These are phyloP conservation scores for Penicillium waksmanii DNA, from an alignment of 495 filamentous ascomycete species.

Conservation along the genomic window DNA sequence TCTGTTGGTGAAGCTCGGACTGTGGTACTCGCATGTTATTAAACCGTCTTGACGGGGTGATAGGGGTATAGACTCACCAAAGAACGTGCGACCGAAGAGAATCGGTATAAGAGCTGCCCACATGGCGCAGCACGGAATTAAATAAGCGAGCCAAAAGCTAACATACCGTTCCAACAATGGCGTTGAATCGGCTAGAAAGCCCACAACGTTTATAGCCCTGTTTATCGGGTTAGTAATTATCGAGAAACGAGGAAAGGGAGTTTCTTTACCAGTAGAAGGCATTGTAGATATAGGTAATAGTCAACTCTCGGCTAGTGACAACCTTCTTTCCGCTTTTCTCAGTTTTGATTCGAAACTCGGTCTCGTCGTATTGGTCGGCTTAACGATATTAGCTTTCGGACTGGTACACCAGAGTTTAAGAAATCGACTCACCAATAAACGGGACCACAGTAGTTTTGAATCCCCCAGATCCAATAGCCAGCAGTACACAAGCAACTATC, in stretches of 20 bases:
- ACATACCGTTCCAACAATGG: conserved; percentile 49
- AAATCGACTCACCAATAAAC: conserved; percentile 13
- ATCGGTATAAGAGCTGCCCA: conserved; percentile 37
- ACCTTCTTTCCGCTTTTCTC: conserved; percentile 55
- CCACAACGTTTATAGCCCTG: conserved; percentile 46
- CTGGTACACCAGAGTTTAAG: background rate
- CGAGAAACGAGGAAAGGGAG: no score
- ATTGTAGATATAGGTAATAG: conserved; percentile 65
- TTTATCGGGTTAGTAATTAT: background rate
- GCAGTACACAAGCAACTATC: conserved; percentile 23
- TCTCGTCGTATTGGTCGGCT: conserved; percentile 60
- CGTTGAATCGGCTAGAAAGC: conserved; percentile 47
- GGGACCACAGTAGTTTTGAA: conserved; percentile 16
- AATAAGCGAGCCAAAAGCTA: conserved; percentile 52
- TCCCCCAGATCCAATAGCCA: conserved; percentile 22
- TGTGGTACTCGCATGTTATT: conserved; percentile 21
- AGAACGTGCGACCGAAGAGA: conserved; percentile 25
- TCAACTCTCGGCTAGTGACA: conserved; percentile 62
- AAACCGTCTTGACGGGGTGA: background rate
- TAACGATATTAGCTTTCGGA: conserved; percentile 25
- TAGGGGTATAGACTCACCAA: conserved; percentile 16
- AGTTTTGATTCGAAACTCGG: conserved; percentile 47
- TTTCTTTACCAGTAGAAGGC: conserved; percentile 60
- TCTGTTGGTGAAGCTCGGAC: conserved; percentile 44
- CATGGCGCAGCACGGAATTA: conserved; percentile 33